Evolutionary conservation across 805 yeast genomes (phyloP), one percentile per base, ranked within the genome.

Genomic region (Metschnikowia noctiluminum): DNA sequence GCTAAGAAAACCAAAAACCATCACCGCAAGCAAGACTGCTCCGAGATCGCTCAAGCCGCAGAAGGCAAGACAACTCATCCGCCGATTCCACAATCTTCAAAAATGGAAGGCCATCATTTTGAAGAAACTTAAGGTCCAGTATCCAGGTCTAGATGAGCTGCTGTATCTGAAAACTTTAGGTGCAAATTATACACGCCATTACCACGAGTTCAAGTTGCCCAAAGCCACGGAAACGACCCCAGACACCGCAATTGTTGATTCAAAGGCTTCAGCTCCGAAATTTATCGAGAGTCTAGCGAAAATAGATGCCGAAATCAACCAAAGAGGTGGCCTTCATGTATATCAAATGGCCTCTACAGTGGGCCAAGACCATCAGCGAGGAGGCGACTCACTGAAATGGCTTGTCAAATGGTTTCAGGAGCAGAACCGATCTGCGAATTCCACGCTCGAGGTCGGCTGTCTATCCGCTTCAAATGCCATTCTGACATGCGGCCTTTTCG

Each of bases 351-450:
- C 98, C 0, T 88, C 96, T 1, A 78, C 86, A 1, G 80, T 82
- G 43, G 99, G 99, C 0, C 99, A 92, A 59, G 79, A 81, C 49
- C 62, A 66, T 0, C 75, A 76, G 41, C 65, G 98, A 53, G 98
- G 99, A 0, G 96, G 97, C 1, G 99, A 92, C 62, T 89, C 97
- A 0, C 89, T 96, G 2, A 87, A 85, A 56, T 73, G 83, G 58
- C 69, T 92, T 40, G 76, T 89, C n/a, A 79, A 82, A 48, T 89
- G 95, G 91, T 48, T 42, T 32, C 43, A 37, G 36, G 14, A 35
- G 10, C n/a, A 16, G 32, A 36, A 15, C 21, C 42, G 57, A 8
- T 56, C 31, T 4, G 50, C 53, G 1, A n/a, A n/a, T 6, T 58
- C 38, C 16, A 86, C 95, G 0, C 70, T 92, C 28, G 99, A 92